These are phyloP conservation scores for Balansia obtecta DNA, from an alignment of 2,329 filamentous ascomycete species.

Conservation along the genomic window DNA sequence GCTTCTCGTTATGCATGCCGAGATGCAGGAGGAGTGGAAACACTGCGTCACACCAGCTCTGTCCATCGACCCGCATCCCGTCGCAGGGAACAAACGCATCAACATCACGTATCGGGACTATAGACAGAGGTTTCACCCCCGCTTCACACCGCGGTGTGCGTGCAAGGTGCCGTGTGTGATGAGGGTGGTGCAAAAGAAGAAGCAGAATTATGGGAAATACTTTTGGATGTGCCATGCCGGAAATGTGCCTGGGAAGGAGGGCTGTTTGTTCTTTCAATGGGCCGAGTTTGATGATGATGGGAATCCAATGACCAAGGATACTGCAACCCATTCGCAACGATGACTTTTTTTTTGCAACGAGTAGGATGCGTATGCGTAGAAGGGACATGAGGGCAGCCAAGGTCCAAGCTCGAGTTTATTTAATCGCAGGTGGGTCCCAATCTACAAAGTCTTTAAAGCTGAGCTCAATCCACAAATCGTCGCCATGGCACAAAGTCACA, in stretches of 20 bases:
- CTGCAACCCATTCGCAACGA: conserved; percentile 10
- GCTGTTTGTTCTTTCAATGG: conserved; percentile 75
- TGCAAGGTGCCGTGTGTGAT: conserved; percentile 60
- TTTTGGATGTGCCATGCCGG: conserved; percentile 90
- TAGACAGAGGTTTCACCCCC: conserved; percentile 62
- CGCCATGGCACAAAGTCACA: too few relatives aligned
- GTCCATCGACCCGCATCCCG: conserved; percentile 71
- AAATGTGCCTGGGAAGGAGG: conserved; percentile 54
- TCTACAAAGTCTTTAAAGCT: too few relatives aligned
- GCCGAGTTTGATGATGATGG: conserved; percentile 80
- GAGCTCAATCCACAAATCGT: too few relatives aligned
- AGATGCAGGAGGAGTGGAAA: conserved; percentile 98
- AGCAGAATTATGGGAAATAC: conserved; percentile 65
- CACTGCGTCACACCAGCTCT: conserved; percentile 67
- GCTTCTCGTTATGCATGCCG: conserved; percentile 87
- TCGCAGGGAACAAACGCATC: conserved; percentile 69
- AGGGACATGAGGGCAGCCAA: too few relatives aligned
- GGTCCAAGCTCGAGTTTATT: too few relatives aligned
- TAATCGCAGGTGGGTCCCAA: too few relatives aligned
- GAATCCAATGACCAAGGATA: conserved; percentile 39
- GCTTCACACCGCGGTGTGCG: conserved; percentile 62
- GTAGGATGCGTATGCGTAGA: too few relatives aligned
- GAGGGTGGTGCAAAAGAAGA: conserved; percentile 68
- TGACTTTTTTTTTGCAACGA: conserved; percentile 10
- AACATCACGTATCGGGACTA: conserved; percentile 94